Base-by-base conservation (phyloP, 176 grass and related monocot species). In the Elymus sibiricus region DNA sequence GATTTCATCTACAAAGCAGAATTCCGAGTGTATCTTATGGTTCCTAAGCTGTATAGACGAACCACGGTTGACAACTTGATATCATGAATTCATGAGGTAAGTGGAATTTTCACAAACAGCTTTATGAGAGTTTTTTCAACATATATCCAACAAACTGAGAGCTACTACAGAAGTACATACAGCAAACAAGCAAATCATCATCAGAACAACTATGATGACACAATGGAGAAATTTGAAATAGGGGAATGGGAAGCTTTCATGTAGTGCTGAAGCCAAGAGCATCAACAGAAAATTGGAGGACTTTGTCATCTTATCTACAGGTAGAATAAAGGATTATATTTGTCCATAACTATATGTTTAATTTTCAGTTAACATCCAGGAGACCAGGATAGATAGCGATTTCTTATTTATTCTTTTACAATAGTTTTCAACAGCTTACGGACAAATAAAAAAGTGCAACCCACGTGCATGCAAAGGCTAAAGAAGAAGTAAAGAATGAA, bases 401-500 rank as follows among this genome's bases (percentile, higher is more conserved):
- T 69, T 72, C 16, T 34, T 15, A 72, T 39, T 39, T 31, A 56
- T 40, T 64, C 7, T 26, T 78, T 11, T 71, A 46, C 67, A 59
- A 15, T 34, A 77, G 25, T 88, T 71, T 70, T 63, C 70, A 56
- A 6, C 38, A 79, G 21, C 29, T 53, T 72, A 78, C n/a, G 83
- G 28, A 62, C 10, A 47, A 14, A 81, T 69, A 16, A 62, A 78
- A 78, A 70, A 64, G 68, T 15, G 31, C 17, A 10, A 60, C 73
- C 34, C 56, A 67, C 76, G 15, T 77, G 17, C 6, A 47, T 22
- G n/a, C 59, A 62, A 38, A 83, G 7, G 46, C 35, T n/a, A 22
- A 69, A 21, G 28, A 27, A 47, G 61, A 26, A 14, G 51, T 71
- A 24, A 6, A 63, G 29, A 22, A 64, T 64, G 65, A 63, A 81